Evolutionary conservation across 2,329 filamentous ascomycete genomes (phyloP).

Genomic region (Emergomyces orientalis): DNA sequence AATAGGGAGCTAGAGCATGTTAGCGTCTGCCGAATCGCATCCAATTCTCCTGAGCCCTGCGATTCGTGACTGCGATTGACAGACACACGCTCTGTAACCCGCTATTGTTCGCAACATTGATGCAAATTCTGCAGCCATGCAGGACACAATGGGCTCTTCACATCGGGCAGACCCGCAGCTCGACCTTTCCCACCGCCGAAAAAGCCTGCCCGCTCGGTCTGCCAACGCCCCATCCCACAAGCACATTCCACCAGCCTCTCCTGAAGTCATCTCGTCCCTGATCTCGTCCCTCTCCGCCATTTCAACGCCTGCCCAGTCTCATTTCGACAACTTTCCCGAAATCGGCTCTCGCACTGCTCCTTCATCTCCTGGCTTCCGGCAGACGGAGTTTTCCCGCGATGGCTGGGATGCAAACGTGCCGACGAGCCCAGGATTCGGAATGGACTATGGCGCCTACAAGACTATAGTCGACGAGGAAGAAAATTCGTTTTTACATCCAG

Average conservation of each 20-base stretch:
- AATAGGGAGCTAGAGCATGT: slow-evolving; percentile 1
- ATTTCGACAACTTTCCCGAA: slow-evolving; percentile 54
- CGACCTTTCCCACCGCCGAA: slow-evolving; percentile 32
- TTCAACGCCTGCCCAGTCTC: slow-evolving; percentile 54
- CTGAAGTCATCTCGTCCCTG: slow-evolving; percentile 48
- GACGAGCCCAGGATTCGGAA: slow-evolving; percentile 47
- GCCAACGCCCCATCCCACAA: slow-evolving; percentile 17
- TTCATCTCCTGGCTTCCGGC: slow-evolving; percentile 25
- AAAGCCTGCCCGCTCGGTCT: slow-evolving; percentile 29
- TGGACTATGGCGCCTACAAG: slow-evolving; percentile 62
- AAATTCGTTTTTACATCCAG: slow-evolving; percentile 42
- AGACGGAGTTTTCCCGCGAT: slow-evolving; percentile 20
- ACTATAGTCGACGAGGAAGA: slow-evolving; percentile 44
- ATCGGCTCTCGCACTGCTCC: slow-evolving; percentile 35
- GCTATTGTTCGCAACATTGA: slow-evolving; percentile 1
- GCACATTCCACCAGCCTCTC: slow-evolving; percentile 35
- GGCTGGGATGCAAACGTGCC: slow-evolving; percentile 19
- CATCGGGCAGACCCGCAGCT: background rate
- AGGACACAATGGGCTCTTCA: background rate
- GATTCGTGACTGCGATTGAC: background rate
- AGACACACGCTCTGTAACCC: background rate
- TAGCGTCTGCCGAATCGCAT: slow-evolving; percentile 5
- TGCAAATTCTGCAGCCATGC: slow-evolving; percentile 7
- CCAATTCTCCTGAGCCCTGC: background rate
- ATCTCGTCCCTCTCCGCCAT: slow-evolving; percentile 54